Base-by-base conservation (phyloP, 1,284 basidiomycete species). In the Stygiomarasmius scandens region DNA sequence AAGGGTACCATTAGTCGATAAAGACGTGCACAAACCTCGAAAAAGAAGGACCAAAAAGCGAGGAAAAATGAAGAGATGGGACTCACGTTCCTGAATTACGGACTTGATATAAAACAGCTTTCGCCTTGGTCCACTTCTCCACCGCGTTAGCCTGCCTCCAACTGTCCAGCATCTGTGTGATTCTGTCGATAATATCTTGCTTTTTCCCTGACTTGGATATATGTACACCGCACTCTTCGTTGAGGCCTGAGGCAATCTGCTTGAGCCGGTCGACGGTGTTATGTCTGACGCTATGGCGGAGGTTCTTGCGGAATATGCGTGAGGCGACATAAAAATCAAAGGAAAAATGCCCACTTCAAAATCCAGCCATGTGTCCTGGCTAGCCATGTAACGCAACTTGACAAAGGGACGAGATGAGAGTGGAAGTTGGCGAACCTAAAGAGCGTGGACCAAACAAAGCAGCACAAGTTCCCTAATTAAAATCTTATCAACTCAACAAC, bases 211-310 rank as follows among this genome's bases (percentile, higher is more conserved):
- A 80, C 71, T 90, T 89, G 53, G 82, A 79, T 24, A 93, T 75
- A 63, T 82, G 80, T 4, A 83, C 83, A 52, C 76, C 74, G 66
- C 90, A 90, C 67, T 90, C 83, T 44, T 90, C 86, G 75, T 92
- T 92, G 64, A 93, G 77, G 25, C 84, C 83, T 32, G 75, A 73
- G 55, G 93, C 77, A 63, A 92, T 88, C 65, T 84, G 82, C 72
- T 93, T 93, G 63, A 93, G 83, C 69, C 78, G 84, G 71, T 92
- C 92, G 59, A 93, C 89, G 5, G 89, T 95, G 72, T 81, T 79
- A 65, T 71, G 71, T 70, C 73, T 76, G 63, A 81, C 71, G 56
- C 66, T 71, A 66, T 79, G 76, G 55, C 78, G 77, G 60, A 79
- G 69, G 64, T 73, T 70, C 79, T 81, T 55, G 38, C 44, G 9